Evolutionary conservation across 768 basidiomycete genomes (phyloP).

Genomic region (Basidioascus undulatus): DNA sequence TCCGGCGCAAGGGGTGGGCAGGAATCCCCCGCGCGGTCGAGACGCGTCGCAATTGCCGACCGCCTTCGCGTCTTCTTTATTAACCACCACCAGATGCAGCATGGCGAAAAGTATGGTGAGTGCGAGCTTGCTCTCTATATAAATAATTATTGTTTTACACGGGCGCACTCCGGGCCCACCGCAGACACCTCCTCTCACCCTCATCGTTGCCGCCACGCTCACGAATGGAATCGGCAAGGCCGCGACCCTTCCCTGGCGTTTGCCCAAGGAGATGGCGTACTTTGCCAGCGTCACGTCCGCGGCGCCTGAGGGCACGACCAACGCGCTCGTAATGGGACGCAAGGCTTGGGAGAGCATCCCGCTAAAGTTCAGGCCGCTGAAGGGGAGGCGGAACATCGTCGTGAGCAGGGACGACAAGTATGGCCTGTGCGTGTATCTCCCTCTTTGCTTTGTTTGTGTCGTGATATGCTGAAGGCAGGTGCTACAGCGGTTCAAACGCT

Average conservation of each 20-base stretch:
- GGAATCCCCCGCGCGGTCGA: too few species aligned
- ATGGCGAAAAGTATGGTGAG: too few species aligned
- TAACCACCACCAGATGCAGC: too few species aligned
- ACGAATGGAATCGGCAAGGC: constrained; percentile 66
- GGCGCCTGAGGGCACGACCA: constrained; percentile 28
- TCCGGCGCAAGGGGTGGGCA: too few species aligned
- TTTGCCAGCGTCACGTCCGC: constrained; percentile 56
- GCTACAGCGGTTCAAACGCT: too few species aligned
- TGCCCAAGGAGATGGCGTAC: constrained; percentile 73
- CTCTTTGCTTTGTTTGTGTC: neutral
- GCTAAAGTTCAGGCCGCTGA: constrained; percentile 50
- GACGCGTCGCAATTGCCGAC: too few species aligned
- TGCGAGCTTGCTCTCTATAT: too few species aligned
- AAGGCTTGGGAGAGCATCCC: constrained; percentile 98
- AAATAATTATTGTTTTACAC: too few species aligned
- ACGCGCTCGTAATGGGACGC: constrained; percentile 81
- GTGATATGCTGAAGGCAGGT: neutral
- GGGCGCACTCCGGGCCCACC: too few species aligned
- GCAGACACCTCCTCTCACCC: constrained; percentile 28
- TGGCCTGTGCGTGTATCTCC: constrained; percentile 29
- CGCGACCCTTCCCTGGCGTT: constrained; percentile 59
- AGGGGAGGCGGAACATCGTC: constrained; percentile 51
- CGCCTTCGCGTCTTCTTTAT: too few species aligned
- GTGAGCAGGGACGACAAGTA: constrained; percentile 37
- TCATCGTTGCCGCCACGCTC: constrained; percentile 80